These are phyloP conservation scores for Thelephora aurantiotincta DNA, from an alignment of 768 basidiomycete species.

Conservation along the genomic window DNA sequence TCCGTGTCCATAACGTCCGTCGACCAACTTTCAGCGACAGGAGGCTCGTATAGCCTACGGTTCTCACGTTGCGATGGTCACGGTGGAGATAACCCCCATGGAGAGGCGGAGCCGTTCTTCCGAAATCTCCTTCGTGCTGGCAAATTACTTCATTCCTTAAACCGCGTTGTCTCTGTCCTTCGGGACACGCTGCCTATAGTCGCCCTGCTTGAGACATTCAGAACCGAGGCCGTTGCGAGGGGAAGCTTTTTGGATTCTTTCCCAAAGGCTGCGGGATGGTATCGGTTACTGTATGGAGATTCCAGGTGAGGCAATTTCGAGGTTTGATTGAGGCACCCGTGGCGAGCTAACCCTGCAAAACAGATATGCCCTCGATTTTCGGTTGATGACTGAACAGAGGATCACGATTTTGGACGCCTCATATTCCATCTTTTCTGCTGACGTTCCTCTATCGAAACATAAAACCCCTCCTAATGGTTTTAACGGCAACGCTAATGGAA, in stretches of 20 bases:
- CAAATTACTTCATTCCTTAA: constrained; percentile 46
- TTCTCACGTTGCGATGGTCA: constrained; percentile 39
- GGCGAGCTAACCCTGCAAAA: background rate
- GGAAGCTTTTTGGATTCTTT: constrained; percentile 42
- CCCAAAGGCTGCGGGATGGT: constrained; percentile 75
- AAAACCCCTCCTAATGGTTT: constrained; percentile 1
- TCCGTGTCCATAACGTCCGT: constrained; percentile 67
- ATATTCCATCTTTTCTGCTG: constrained; percentile 32
- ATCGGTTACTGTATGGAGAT: constrained; percentile 57
- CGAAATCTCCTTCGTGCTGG: constrained; percentile 58
- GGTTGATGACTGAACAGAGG: constrained; percentile 51
- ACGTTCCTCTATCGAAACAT: background rate
- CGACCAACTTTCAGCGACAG: constrained; percentile 54
- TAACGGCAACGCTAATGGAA: background rate
- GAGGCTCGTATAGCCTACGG: constrained; percentile 59
- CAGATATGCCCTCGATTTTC: constrained; percentile 71
- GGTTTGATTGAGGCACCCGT: background rate
- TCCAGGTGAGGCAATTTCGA: constrained; percentile 46
- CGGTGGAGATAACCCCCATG: constrained; percentile 50
- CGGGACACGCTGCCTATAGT: constrained; percentile 70
- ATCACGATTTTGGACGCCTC: constrained; percentile 68
- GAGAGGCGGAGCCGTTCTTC: constrained; percentile 65
- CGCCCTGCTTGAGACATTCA: constrained; percentile 48
- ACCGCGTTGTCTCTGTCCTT: constrained; percentile 52
- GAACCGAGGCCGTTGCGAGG: constrained; percentile 15